Conservation (phyloP, 352 stramenopile genomes). For the Phytophthora vignae region DNA sequence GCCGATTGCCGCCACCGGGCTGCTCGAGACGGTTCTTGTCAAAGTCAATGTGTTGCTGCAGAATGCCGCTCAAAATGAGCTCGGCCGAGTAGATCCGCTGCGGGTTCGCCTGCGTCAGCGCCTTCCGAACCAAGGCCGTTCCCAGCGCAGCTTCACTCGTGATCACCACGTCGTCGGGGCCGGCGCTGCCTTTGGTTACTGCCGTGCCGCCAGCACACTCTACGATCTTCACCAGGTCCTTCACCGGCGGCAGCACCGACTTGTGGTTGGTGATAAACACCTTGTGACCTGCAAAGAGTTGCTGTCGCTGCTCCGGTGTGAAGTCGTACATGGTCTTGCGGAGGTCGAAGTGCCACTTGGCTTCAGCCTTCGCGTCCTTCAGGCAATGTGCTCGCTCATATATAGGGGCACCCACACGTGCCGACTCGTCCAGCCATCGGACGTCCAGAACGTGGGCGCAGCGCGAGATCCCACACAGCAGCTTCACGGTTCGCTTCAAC, state of each 20-base stretch:
- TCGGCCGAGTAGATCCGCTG: slow-evolving; percentile 51
- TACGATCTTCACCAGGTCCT: slow-evolving; percentile 63
- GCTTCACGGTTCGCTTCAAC: slow-evolving; percentile 67
- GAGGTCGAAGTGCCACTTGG: slow-evolving; percentile 62
- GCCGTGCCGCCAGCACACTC: slow-evolving; percentile 55
- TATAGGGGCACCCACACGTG: slow-evolving; percentile 40
- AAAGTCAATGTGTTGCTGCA: slow-evolving; percentile 58
- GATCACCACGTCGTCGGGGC: slow-evolving; percentile 49
- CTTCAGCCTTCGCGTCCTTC: slow-evolving; percentile 48
- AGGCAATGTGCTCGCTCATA: slow-evolving; percentile 54
- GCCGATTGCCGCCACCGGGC: slow-evolving; percentile 16
- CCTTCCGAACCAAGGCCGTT: slow-evolving; percentile 46
- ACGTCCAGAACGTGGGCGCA: slow-evolving; percentile 64
- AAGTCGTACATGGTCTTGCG: slow-evolving; percentile 60
- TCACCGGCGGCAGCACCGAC: slow-evolving; percentile 52
- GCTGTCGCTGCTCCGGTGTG: slow-evolving; percentile 33
- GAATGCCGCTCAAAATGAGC: slow-evolving; percentile 57
- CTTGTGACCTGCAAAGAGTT: slow-evolving; percentile 44
- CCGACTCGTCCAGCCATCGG: slow-evolving; percentile 65
- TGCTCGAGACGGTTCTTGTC: slow-evolving; percentile 42
- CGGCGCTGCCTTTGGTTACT: slow-evolving; percentile 36
- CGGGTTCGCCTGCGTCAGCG: slow-evolving; percentile 35
- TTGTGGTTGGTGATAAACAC: slow-evolving; percentile 69
- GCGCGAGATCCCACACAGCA: slow-evolving; percentile 65
- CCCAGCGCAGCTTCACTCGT: slow-evolving; percentile 45